A percentile compares a stretch with the other conserved stretches of the same genome.
Conservation (phyloP, 1,284 basidiomycete species). For the Naganishia albida region DNA sequence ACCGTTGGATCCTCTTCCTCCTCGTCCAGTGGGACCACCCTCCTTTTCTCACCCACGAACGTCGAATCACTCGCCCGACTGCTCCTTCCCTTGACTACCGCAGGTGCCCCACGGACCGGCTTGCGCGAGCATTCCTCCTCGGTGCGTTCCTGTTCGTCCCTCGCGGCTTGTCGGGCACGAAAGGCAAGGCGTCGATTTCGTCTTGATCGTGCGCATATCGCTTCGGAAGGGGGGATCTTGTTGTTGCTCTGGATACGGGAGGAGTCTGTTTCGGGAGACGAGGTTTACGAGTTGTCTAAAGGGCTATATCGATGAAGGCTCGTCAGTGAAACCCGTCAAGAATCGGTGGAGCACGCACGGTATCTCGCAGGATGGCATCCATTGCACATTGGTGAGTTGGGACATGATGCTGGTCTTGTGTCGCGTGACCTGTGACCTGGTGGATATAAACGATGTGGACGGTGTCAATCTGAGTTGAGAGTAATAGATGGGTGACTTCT, state of each 20-base stretch:
- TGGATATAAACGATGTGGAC: too few relatives aligned
- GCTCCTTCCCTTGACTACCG: conserved; percentile 7
- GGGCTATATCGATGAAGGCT: background rate
- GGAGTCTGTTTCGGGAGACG: conserved; percentile 3
- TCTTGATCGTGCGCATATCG: conserved; percentile 24
- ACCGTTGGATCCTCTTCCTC: conserved; percentile 42
- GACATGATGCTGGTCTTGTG: too few relatives aligned
- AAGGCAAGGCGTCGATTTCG: conserved; percentile 10
- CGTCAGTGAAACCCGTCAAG: background rate
- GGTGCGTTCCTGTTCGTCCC: conserved; percentile 1
- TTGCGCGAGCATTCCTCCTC: conserved; percentile 22
- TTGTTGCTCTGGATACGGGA: conserved; percentile 19
- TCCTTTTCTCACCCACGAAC: background rate
- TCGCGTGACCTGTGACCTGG: too few relatives aligned
- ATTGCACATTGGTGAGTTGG: too few relatives aligned
- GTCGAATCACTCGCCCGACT: background rate
- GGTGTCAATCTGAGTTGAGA: too few relatives aligned
- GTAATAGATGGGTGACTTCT: too few relatives aligned
- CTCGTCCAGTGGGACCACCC: too few relatives aligned
- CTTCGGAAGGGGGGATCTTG: conserved; percentile 14
- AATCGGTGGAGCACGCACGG: too few relatives aligned
- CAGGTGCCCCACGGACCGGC: conserved; percentile 12
- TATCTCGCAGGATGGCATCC: background rate
- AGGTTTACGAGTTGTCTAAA: conserved; percentile 6
- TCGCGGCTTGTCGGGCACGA: background rate